These are phyloP conservation scores for Tanacetum coccineum DNA, from an alignment of 129 eudicot genomes.

Conservation along the genomic window DNA sequence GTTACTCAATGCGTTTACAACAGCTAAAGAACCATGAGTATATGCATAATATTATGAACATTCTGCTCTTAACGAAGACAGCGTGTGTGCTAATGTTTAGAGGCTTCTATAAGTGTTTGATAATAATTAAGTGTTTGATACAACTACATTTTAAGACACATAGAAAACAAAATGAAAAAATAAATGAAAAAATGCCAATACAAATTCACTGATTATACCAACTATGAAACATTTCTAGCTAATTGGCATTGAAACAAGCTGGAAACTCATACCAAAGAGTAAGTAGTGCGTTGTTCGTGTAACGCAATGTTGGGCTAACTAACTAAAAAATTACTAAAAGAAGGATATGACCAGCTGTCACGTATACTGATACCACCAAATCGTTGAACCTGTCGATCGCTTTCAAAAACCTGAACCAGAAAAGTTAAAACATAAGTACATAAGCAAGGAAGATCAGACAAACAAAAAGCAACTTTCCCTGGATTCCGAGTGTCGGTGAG, in stretches of 20 bases:
- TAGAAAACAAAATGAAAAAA: too few relatives aligned
- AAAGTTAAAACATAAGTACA: background rate
- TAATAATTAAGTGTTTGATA: too few relatives aligned
- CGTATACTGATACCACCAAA: conserved; percentile 87
- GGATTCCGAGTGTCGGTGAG: background rate
- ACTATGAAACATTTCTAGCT: too few relatives aligned
- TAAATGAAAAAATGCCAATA: background rate
- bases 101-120: too few relatives aligned
- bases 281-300: background rate
- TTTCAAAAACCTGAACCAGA: conserved; percentile 62
- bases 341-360: conserved; percentile 96
- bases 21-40: conserved; percentile 43
- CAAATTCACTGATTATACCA: background rate
- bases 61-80: conserved; percentile 88
- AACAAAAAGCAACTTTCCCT: background rate
- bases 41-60: conserved; percentile 47
- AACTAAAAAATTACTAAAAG: background rate
- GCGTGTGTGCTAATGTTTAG: conserved; percentile 73
- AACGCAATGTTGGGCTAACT: background rate
- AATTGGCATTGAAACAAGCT: background rate
- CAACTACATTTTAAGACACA: too few relatives aligned
- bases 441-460: background rate
- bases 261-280: background rate
- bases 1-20: conserved; percentile 38
- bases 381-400: conserved; percentile 84